Evolutionary conservation across 805 yeast genomes (phyloP), one percentile per base, ranked within the genome.

Genomic region (Myxozyma vanderwaltii): DNA sequence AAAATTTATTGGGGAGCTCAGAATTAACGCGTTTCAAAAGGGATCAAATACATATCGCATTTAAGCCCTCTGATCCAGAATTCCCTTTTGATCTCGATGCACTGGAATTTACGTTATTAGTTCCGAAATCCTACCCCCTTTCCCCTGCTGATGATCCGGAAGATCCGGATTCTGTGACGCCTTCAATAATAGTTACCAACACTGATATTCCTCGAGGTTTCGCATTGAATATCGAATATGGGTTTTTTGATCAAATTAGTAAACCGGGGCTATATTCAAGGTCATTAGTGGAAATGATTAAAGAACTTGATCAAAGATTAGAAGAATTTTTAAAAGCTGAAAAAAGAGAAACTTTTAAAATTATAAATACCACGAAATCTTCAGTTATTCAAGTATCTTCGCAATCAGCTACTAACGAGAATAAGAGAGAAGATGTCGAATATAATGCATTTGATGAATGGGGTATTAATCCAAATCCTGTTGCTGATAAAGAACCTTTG

Each of bases 191-290:
- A 36, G 86, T 88, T 6, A 75, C 83, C 54, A 86, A 86, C 72
- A 79, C 80, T 35, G 89, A 86, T 33, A 84, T 87, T 13, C 90
- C 92, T 0, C 75, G 83, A 58, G 92, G 91, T 0, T 84, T 74
- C 68, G 81, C 88, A 13, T 75, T 80, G 13, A 86, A 86, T 64
- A 75, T 87, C n/a, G 92, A 87, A 67, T 65, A 71, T 4, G 92
- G 91, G 5, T 88, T 84, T 70, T 67, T 69, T 38, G 70, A 65
- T 27, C 66, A 69, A 19, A 68, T 63, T 21, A 54, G 58, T 44
- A 63, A 38, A 31, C 64, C 63, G 43, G 57, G 61, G 35, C 45
- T 35, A 29, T 75, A 76, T 47, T 84, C 83, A 0, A 75, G 74
- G 50, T 82, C 85, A 26, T 75, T 87, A 38, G 68, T 76, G n/a